Conservation (phyloP, 202 grass and related monocot genomes). For the Zoysia matrella region DNA sequence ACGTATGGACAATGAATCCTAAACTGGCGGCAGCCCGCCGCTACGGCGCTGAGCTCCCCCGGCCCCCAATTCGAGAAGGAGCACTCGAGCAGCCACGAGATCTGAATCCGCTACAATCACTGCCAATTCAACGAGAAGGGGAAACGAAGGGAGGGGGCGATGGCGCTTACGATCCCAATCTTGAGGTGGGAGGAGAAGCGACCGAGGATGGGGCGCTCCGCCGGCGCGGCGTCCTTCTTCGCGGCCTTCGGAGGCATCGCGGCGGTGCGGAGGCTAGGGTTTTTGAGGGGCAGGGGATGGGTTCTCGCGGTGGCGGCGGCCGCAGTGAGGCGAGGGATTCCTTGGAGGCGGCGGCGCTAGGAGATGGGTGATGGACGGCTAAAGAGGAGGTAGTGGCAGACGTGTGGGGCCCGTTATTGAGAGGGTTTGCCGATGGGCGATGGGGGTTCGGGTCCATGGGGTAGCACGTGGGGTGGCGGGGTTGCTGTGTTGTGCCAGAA, state of each 20-base stretch:
- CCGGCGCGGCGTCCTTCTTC: constrained; percentile 79
- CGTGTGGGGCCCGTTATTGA: neutral
- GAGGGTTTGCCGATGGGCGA: no score
- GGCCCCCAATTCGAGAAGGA: neutral
- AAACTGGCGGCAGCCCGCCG: neutral
- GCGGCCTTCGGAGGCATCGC: constrained; percentile 87
- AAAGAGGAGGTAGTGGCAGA: neutral
- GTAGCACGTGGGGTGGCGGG: no score
- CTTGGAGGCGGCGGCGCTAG: neutral
- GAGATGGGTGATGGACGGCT: neutral
- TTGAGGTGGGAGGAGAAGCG: constrained; percentile 99
- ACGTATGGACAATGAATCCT: neutral
- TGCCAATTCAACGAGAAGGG: neutral
- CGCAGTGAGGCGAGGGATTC: neutral
- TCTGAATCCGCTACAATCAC: neutral
- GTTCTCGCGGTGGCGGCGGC: neutral
- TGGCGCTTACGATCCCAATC: constrained; percentile 88
- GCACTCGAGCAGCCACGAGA: neutral
- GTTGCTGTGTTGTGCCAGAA: no score
- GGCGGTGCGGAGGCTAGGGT: constrained; percentile 38
- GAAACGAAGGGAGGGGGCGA: neutral
- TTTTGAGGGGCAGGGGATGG: constrained; percentile 39
- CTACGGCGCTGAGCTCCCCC: neutral
- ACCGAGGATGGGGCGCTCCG: constrained; percentile 90
- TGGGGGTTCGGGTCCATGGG: no score